phyloP scores from a whole-genome alignment of 2,329 filamentous ascomycete genomes.

The Alternaria atra region DNA sequence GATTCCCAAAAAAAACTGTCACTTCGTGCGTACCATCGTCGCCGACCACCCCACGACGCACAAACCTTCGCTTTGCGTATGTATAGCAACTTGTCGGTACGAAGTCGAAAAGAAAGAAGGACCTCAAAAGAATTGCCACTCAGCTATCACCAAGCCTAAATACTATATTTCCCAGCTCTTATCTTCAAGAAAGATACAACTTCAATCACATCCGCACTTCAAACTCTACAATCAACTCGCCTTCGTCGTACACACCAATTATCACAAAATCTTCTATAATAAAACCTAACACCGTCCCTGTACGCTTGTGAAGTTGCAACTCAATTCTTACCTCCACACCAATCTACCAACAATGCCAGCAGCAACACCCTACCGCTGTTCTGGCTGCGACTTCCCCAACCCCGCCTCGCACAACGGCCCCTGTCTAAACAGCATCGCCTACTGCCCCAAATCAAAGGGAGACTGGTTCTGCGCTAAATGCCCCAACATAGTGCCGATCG shows the following conservation, averaged over 20 bases:
- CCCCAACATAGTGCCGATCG: neutral
- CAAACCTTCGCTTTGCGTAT: slow-evolving; percentile 1
- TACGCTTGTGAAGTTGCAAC: neutral
- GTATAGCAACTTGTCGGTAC: neutral
- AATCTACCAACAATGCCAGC: neutral
- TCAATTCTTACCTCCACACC: neutral
- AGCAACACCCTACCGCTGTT: neutral
- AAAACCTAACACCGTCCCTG: neutral
- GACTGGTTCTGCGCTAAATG: slow-evolving; percentile 7
- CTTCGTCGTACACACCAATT: neutral
- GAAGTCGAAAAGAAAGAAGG: neutral
- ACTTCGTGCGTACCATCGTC: neutral
- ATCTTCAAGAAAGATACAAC: neutral
- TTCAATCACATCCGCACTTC: neutral
- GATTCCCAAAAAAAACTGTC: neutral
- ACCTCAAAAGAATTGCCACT: neutral
- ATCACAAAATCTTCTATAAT: neutral
- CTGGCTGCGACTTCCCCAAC: neutral
- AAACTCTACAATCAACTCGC: neutral
- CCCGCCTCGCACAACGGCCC: neutral
- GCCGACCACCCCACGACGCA: slow-evolving; percentile 3
- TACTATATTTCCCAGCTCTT: neutral
- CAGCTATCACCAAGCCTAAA: neutral
- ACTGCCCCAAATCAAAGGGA: slow-evolving; percentile 4
- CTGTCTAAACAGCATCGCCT: neutral